phyloP scores from a whole-genome alignment of 495 filamentous ascomycete genomes.

The Cladorrhinum samala region DNA sequence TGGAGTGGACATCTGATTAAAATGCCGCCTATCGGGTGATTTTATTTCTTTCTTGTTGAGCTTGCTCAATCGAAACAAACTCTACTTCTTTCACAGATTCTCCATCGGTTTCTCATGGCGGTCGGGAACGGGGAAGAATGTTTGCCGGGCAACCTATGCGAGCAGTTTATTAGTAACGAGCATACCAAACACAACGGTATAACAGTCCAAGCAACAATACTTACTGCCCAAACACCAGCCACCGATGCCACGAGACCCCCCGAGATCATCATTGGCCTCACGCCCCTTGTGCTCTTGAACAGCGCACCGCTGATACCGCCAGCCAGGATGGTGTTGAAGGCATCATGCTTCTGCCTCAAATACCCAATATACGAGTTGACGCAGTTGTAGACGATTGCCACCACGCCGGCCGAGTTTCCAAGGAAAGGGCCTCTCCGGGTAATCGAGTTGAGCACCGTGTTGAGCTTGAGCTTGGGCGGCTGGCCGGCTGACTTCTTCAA shows the following conservation, averaged over 20 bases:
- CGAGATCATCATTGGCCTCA: conserved; percentile 88
- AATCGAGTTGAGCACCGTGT: conserved; percentile 87
- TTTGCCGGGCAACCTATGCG: conserved; percentile 24
- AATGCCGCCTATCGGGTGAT: background rate
- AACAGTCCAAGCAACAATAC: conserved; percentile 25
- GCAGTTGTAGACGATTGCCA: conserved; percentile 91
- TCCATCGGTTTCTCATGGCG: conserved; percentile 6
- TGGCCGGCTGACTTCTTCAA: conserved; percentile 65
- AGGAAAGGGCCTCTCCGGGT: conserved; percentile 93
- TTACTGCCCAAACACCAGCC: conserved; percentile 84
- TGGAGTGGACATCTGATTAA: background rate
- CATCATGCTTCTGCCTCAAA: conserved; percentile 82
- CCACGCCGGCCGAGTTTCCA: conserved; percentile 88
- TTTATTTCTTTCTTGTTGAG: background rate
- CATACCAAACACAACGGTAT: background rate
- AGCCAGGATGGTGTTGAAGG: conserved; percentile 77
- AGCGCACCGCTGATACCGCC: conserved; percentile 84
- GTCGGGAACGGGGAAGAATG: conserved; percentile 23
- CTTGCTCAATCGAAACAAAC: background rate
- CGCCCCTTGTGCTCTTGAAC: conserved; percentile 89
- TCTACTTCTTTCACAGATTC: conserved; percentile 5
- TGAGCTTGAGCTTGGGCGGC: conserved; percentile 83
- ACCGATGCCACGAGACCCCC: conserved; percentile 77
- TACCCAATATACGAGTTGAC: conserved; percentile 88
- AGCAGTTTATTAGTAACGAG: conserved; percentile 1